Percentiles rank a stretch among this genome's conserved stretches.
phyloP scores from a whole-genome alignment of 2,329 filamentous ascomycete species.

The Talaromyces sp. region DNA sequence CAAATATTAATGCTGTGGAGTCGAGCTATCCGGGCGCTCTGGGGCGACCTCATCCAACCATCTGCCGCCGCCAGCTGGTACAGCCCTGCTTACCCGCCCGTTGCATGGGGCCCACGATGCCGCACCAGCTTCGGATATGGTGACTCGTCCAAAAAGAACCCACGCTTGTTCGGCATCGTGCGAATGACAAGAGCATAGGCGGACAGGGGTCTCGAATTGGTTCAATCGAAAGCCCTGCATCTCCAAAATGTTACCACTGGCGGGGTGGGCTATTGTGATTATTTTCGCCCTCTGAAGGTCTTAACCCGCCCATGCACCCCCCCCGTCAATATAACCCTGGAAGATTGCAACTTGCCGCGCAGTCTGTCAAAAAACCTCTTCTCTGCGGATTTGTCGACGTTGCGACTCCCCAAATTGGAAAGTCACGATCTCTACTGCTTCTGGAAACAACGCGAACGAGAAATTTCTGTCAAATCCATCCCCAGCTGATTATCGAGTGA shows the following conservation, averaged over 20 bases:
- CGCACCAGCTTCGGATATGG: slow-evolving; percentile 6
- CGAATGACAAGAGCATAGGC: background rate
- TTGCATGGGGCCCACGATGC: slow-evolving; percentile 7
- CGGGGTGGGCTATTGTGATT: background rate
- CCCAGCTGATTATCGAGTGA: slow-evolving; percentile 11
- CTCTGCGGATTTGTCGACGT: background rate
- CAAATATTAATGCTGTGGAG: background rate
- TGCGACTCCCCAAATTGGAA: background rate
- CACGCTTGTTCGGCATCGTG: slow-evolving; percentile 6
- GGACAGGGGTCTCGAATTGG: slow-evolving; percentile 3
- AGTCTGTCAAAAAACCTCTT: background rate
- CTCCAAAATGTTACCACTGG: slow-evolving; percentile 6
- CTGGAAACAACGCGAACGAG: background rate
- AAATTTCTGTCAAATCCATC: background rate
- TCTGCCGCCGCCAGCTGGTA: slow-evolving; percentile 2
- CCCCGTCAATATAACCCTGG: background rate
- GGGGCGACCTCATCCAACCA: slow-evolving; percentile 11
- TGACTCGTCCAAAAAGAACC: slow-evolving; percentile 9
- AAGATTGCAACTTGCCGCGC: background rate
- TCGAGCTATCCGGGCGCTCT: slow-evolving; percentile 4
- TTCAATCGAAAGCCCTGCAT: slow-evolving; percentile 8
- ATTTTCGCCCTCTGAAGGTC: background rate
- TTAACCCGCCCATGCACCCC: background rate
- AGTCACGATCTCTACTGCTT: background rate
- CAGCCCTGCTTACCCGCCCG: slow-evolving; percentile 11